phyloP scores from a whole-genome alignment of 2,329 filamentous ascomycete genomes.

The Lachnellula occidentalis region DNA sequence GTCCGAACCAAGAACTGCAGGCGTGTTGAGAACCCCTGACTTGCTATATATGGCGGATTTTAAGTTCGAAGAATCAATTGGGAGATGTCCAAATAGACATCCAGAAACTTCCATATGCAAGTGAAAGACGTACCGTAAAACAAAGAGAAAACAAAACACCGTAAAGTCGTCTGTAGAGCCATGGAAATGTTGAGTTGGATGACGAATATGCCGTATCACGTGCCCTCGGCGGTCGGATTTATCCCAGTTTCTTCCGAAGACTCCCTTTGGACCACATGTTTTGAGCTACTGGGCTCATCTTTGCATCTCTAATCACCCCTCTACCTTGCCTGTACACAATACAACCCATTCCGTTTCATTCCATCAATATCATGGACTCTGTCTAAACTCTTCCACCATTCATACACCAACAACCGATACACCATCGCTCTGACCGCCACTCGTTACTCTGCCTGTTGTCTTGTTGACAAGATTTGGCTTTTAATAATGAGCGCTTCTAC shows the following conservation, averaged over 20 bases:
- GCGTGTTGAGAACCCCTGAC: no score
- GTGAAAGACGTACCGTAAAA: no score
- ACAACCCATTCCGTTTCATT: not conserved
- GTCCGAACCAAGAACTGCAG: no score
- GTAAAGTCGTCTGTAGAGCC: no score
- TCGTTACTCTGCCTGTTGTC: constrained; percentile 1
- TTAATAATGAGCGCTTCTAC: constrained; percentile 32
- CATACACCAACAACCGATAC: not conserved
- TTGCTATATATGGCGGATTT: no score
- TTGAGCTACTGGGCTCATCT: constrained; percentile 1
- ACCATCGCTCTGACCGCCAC: not conserved
- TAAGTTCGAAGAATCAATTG: no score
- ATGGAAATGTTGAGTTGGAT: no score
- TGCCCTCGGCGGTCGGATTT: no score
- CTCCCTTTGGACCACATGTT: constrained; percentile 13
- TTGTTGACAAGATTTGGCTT: constrained; percentile 15
- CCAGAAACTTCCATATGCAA: no score
- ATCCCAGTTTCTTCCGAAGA: constrained; percentile 5
- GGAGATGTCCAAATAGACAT: no score
- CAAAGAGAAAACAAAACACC: no score
- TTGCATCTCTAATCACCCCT: constrained; percentile 14
- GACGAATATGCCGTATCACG: no score
- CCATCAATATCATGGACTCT: constrained; percentile 13
- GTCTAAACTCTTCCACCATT: constrained; percentile 8
- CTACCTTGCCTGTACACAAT: not conserved